phyloP scores from a whole-genome alignment of 2,329 filamentous ascomycete genomes.

The Diaporthe ilicicola region DNA sequence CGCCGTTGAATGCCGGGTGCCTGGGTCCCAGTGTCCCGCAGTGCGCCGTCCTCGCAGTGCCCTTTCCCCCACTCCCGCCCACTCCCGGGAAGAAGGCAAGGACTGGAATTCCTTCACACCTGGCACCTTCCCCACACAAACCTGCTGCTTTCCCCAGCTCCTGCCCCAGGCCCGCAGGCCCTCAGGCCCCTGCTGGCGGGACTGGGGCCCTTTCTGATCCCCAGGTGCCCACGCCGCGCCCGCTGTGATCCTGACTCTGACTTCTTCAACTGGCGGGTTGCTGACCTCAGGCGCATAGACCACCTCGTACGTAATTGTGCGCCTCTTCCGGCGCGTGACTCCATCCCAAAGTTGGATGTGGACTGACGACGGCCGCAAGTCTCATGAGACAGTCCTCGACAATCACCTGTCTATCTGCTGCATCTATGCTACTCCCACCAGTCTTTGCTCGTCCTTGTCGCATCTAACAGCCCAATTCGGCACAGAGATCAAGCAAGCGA shows the following conservation, averaged over 20 bases:
- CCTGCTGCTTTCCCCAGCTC: conserved; percentile 13
- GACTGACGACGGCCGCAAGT: conserved; percentile 6
- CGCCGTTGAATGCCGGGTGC: neutral
- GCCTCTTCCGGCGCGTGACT: conserved; percentile 9
- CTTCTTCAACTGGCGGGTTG: conserved; percentile 12
- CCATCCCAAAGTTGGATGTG: conserved; percentile 1
- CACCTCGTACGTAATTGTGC: neutral
- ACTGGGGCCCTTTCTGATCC: too few relatives aligned
- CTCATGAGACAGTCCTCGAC: conserved; percentile 7
- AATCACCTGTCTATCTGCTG: neutral
- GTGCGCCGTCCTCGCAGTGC: neutral
- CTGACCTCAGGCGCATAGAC: conserved; percentile 16
- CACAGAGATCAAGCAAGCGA: neutral
- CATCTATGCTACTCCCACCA: neutral
- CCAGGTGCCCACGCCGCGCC: too few relatives aligned
- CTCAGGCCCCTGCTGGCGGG: neutral
- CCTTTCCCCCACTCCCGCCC: neutral
- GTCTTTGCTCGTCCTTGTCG: neutral
- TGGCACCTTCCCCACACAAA: conserved; percentile 5
- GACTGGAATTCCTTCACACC: neutral
- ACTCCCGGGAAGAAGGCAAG: neutral
- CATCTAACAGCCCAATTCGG: neutral
- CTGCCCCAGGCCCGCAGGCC: neutral
- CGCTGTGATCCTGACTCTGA: neutral
- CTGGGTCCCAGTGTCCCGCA: neutral